Percentiles rank a stretch among this genome's conserved stretches.
phyloP scores from a whole-genome alignment of 108 stramenopile genomes.

The Skeletonema grethae region DNA sequence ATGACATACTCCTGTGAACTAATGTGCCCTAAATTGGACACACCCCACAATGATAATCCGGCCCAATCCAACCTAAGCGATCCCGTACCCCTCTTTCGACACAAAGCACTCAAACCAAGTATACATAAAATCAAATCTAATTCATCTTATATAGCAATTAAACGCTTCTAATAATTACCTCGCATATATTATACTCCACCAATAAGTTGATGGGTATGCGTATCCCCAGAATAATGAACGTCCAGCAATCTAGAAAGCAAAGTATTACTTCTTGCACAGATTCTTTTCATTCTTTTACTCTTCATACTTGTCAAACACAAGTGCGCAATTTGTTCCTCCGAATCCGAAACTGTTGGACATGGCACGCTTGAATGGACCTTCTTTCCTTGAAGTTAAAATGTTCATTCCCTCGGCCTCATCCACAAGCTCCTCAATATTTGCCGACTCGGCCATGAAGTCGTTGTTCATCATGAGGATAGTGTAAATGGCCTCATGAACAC shows the following conservation, averaged over 20 bases:
- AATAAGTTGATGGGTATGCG: neutral
- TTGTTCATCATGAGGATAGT: constrained; percentile 95
- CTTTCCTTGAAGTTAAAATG: constrained; percentile 87
- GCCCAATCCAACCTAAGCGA: too few relatives aligned
- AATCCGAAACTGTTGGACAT: constrained; percentile 99
- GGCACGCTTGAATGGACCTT: constrained; percentile 88
- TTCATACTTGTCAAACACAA: constrained; percentile 95
- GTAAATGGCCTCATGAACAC: constrained; percentile 97
- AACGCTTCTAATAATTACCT: too few relatives aligned
- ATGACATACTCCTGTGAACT: too few relatives aligned
- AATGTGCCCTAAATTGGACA: too few relatives aligned
- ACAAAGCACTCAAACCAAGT: too few relatives aligned
- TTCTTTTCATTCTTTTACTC: constrained; percentile 38
- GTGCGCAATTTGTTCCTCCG: constrained; percentile 98
- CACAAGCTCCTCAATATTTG: constrained; percentile 86
- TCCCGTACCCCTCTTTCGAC: too few relatives aligned
- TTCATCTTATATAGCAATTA: too few relatives aligned
- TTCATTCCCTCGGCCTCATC: constrained; percentile 94
- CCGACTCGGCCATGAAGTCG: constrained; percentile 94
- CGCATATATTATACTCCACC: too few relatives aligned
- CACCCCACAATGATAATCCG: too few relatives aligned
- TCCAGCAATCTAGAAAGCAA: neutral
- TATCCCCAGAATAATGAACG: neutral
- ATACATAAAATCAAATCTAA: too few relatives aligned
- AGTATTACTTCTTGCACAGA: neutral